phyloP scores from a whole-genome alignment of 1,284 basidiomycete genomes.

The Pseudozyma hubeiensis region DNA sequence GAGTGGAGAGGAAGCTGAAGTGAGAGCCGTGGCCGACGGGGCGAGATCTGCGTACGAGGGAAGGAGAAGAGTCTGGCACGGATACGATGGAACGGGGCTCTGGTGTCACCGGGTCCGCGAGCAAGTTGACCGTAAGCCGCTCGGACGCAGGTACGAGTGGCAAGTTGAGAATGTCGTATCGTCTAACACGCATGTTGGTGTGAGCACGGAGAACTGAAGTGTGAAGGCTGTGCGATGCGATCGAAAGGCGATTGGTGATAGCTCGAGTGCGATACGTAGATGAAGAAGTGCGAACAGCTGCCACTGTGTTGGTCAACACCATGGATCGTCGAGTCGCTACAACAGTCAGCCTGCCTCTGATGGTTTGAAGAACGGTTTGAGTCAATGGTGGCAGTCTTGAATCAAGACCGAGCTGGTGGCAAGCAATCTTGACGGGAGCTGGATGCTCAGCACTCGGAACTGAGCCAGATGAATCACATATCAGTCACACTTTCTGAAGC shows the following conservation, averaged over 20 bases:
- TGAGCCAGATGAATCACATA: slow-evolving; percentile 14
- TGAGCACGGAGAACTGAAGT: not conserved
- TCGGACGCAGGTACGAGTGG: slow-evolving; percentile 76
- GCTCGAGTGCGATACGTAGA: not conserved
- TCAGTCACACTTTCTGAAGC: slow-evolving; percentile 13
- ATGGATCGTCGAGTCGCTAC: slow-evolving; percentile 7
- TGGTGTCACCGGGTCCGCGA: slow-evolving; percentile 75
- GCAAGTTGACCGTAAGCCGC: slow-evolving; percentile 78
- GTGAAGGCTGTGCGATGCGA: slow-evolving; percentile 1
- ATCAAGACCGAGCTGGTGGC: not conserved
- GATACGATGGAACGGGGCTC: slow-evolving; percentile 74
- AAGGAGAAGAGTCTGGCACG: slow-evolving; percentile 57
- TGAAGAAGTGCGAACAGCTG: slow-evolving; percentile 16
- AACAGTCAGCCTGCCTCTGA: no score
- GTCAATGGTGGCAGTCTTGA: slow-evolving; percentile 7
- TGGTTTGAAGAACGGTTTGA: not conserved
- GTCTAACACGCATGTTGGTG: slow-evolving; percentile 23
- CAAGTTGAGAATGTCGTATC: slow-evolving; percentile 69
- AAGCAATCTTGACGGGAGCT: not conserved
- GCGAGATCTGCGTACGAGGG: slow-evolving; percentile 77
- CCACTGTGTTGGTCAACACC: slow-evolving; percentile 20
- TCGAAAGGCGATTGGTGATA: not conserved
- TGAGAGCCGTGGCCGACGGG: slow-evolving; percentile 75
- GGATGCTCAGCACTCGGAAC: no score
- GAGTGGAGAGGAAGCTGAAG: slow-evolving; percentile 85